Percentiles rank a stretch among this genome's conserved stretches.
Evolutionary conservation across 2,329 filamentous ascomycete genomes (phyloP).

Genomic region (Aureobasidium lini): DNA sequence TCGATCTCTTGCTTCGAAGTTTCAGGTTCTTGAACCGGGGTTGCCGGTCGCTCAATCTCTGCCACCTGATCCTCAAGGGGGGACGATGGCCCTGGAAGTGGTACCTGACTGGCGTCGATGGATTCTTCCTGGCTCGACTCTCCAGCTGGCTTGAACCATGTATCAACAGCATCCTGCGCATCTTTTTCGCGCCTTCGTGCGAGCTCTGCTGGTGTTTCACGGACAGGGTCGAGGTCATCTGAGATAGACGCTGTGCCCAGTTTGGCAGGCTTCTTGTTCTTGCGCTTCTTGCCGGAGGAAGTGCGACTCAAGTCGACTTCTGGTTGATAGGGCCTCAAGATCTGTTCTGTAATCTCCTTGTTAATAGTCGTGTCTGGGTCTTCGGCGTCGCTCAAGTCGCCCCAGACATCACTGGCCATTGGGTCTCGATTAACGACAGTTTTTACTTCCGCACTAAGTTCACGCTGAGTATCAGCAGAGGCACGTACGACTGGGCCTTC

Average conservation of each 20-base stretch:
- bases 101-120: neutral
- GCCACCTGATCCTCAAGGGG: neutral
- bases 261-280: constrained; percentile 23
- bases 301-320: neutral
- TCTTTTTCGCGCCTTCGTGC: constrained; percentile 21
- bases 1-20: neutral
- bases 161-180: constrained; percentile 23
- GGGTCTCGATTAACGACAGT: constrained; percentile 1
- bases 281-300: constrained; percentile 23
- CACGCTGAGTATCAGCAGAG: neutral
- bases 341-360: neutral
- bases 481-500: neutral
- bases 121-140: neutral
- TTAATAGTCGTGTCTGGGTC: neutral
- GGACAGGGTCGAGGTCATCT: constrained; percentile 12
- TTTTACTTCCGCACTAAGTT: neutral
- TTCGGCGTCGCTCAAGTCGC: constrained; percentile 5
- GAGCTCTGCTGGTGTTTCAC: constrained; percentile 21
- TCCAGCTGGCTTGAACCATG: constrained; percentile 20
- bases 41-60: neutral
- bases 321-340: neutral
- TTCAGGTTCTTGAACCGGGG: neutral
- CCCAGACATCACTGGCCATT: constrained; percentile 13
- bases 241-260: constrained; percentile 21
- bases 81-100: neutral